Evolutionary conservation across 2,329 filamentous ascomycete genomes (phyloP).

Genomic region (Colletotrichum lentis): DNA sequence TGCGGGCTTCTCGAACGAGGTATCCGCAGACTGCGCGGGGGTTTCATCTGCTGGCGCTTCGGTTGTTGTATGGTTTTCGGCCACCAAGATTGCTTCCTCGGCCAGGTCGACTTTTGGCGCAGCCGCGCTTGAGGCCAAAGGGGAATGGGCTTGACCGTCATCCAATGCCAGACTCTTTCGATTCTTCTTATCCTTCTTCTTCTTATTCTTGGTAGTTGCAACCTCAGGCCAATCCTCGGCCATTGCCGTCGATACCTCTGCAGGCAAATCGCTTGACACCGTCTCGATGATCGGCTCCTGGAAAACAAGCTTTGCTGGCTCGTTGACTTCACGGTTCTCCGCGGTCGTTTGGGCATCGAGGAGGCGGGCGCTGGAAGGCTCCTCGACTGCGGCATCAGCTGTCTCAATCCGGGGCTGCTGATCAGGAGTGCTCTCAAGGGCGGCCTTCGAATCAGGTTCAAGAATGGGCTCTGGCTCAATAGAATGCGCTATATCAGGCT

Average conservation of each 20-base stretch:
- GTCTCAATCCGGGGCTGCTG: background rate
- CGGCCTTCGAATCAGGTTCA: background rate
- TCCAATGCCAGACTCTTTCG: constrained; percentile 24
- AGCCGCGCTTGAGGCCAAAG: background rate
- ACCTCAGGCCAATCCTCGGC: constrained; percentile 27
- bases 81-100: constrained; percentile 1
- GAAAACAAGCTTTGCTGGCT: background rate
- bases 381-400: background rate
- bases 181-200: constrained; percentile 50
- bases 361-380: background rate
- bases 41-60: background rate
- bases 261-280: background rate
- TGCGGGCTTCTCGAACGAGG: background rate
- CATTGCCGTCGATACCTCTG: background rate
- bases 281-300: background rate
- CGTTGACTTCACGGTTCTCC: background rate
- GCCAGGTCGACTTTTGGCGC: background rate
- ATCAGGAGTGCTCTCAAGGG: background rate
- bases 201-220: constrained; percentile 41
- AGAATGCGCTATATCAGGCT: background rate
- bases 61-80: background rate
- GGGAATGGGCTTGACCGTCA: background rate
- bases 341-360: background rate
- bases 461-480: background rate
- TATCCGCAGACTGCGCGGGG: background rate